Percentiles rank a stretch among this genome's conserved stretches.
phyloP scores from a whole-genome alignment of 2,329 filamentous ascomycete genomes.

The Ascomycota sp. region DNA sequence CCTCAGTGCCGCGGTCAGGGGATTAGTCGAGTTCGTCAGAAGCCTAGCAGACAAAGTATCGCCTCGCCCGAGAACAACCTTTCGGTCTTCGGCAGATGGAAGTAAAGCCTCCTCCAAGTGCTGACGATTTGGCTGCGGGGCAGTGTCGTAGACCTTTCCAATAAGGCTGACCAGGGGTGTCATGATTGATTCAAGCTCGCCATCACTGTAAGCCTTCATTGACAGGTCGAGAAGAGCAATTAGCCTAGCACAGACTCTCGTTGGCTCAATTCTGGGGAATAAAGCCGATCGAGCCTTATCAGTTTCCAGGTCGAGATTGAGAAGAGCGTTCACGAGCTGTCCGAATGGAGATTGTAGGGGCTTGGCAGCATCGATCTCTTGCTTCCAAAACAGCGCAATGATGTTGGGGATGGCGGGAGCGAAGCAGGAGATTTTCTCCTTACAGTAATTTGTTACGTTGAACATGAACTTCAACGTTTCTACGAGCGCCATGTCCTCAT shows the following conservation, averaged over 20 bases:
- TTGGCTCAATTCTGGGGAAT: slow-evolving; percentile 44
- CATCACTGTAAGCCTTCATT: slow-evolving; percentile 39
- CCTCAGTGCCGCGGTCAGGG: slow-evolving; percentile 49
- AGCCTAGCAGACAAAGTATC: slow-evolving; percentile 56
- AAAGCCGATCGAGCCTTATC: slow-evolving; percentile 32
- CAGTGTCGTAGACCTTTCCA: slow-evolving; percentile 47
- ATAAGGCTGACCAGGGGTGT: slow-evolving; percentile 59
- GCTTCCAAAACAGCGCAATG: slow-evolving; percentile 44
- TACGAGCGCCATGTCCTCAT: slow-evolving; percentile 59
- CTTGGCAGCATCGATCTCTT: slow-evolving; percentile 33
- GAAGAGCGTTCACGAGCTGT: slow-evolving; percentile 56
- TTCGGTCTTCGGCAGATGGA: slow-evolving; percentile 57
- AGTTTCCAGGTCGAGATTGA: slow-evolving; percentile 52
- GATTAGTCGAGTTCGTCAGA: slow-evolving; percentile 56
- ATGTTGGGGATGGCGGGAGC: slow-evolving; percentile 48
- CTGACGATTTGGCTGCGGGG: slow-evolving; percentile 37
- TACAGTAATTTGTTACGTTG: slow-evolving; percentile 63
- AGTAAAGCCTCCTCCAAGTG: slow-evolving; percentile 49
- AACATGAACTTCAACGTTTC: slow-evolving; percentile 80
- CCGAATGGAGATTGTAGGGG: slow-evolving; percentile 56
- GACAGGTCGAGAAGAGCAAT: slow-evolving; percentile 50
- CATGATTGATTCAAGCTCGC: slow-evolving; percentile 51
- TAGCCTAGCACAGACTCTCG: slow-evolving; percentile 40
- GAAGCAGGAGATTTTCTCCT: slow-evolving; percentile 40
- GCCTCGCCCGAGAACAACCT: slow-evolving; percentile 55